Evolutionary conservation across 1,139 yeast genomes (phyloP), one percentile per base, ranked within the genome.

Genomic region (Candida neerlandica): DNA sequence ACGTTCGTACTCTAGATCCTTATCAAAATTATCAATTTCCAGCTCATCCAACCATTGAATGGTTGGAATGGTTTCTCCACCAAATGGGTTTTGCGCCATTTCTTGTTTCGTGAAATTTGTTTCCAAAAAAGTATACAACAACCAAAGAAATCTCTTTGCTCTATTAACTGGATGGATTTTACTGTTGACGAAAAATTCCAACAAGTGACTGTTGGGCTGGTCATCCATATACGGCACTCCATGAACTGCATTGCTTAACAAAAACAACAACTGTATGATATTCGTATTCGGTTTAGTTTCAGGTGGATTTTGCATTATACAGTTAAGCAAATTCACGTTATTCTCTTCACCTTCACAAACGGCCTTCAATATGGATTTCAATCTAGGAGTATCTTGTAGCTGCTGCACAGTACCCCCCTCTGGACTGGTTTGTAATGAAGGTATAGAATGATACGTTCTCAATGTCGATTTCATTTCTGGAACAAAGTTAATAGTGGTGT

Each of bases 401-500:
- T 91, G 95, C 63, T 88, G 89, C 44, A 84, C 77, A 9, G 70
- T 67, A 0, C 76, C 78, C 41, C 74, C 65, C 47, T 69, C 69
- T 11, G 86, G 81, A 54, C 81, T 82, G 2, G 86, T 83, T 64
- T 94, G 98, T 47, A 94, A 74, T 5, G 92, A 84, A 0, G 99
- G 99, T 35, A 94, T 89, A 12, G 96, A 88, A 66, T 92, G 97
- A 63, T 88, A 94, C 0, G 97, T 92, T 59, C 98, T 77, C 57
- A 92, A 75, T 54, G 92, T 94, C 0, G 97, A 90, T 57, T 91
- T 86, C 98, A 92, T 92, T 63, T 91, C 97, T n/a, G 96, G 91
- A 49, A 90, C 96, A 64, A 92, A 94, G 67, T 92, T 92, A 47
- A 94, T 85, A 4, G 98, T 94, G 1, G 99, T 94, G 70, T 94